phyloP scores from a whole-genome alignment of 371 early-diverging fungal genomes.

The Actinomortierella wolfii region DNA sequence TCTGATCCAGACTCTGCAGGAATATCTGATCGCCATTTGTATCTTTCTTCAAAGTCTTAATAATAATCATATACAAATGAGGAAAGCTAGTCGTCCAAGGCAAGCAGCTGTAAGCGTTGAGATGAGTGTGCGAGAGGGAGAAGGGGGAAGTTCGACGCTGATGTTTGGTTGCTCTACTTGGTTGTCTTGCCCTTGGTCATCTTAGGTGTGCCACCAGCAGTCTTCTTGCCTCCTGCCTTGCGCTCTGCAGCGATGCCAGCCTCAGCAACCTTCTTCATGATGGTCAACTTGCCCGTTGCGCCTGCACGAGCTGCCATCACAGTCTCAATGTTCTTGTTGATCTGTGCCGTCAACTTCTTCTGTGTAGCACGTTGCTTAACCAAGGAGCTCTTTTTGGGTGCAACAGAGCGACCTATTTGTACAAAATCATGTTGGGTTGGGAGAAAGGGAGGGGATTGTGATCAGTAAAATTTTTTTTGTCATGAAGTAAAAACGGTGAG shows the following conservation, averaged over 20 bases:
- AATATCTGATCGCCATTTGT: too few species aligned
- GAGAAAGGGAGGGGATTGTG: not conserved
- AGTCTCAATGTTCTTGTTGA: constrained; percentile 66
- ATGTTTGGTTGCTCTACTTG: too few species aligned
- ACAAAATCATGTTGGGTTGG: not conserved
- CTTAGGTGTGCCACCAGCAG: constrained; percentile 46
- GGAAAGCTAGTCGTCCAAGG: too few species aligned
- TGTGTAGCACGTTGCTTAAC: constrained; percentile 59
- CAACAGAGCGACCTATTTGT: constrained; percentile 54
- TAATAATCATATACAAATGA: too few species aligned
- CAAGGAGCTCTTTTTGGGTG: constrained; percentile 61
- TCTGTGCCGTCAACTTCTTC: constrained; percentile 66
- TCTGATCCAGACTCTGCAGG: too few species aligned
- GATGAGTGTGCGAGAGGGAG: too few species aligned
- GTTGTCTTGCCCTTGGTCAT: constrained; percentile 23
- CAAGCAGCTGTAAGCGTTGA: too few species aligned
- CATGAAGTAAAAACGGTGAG: too few species aligned
- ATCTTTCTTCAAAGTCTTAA: too few species aligned
- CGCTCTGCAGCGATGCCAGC: constrained; percentile 47
- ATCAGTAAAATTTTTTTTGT: too few species aligned
- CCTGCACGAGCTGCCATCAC: constrained; percentile 72
- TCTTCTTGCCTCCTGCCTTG: constrained; percentile 44
- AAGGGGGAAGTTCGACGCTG: too few species aligned
- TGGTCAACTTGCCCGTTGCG: constrained; percentile 71
- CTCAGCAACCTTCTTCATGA: constrained; percentile 68